Evolutionary conservation across 768 basidiomycete genomes (phyloP).

Genomic region (Cyclocybe aegerita): DNA sequence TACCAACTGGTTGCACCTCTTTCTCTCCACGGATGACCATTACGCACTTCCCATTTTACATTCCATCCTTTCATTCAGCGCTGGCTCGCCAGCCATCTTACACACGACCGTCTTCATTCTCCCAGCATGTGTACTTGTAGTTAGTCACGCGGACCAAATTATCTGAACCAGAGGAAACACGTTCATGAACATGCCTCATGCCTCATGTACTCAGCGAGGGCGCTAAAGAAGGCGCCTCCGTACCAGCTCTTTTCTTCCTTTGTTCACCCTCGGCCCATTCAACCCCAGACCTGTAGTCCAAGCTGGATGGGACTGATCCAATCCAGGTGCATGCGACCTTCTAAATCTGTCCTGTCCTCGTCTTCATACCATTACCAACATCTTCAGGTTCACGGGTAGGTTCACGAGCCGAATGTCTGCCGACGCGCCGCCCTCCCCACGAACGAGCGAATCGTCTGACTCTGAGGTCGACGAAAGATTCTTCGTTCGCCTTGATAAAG

Average conservation of each 20-base stretch:
- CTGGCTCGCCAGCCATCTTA: background rate
- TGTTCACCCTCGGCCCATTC: no score
- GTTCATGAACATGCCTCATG: no score
- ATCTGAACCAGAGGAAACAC: no score
- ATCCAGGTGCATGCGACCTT: background rate
- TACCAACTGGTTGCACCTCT: no score
- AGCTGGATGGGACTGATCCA: conserved; percentile 1
- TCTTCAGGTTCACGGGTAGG: no score
- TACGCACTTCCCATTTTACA: background rate
- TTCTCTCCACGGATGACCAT: background rate
- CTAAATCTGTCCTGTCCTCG: background rate
- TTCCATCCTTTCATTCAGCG: background rate
- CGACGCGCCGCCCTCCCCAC: conserved; percentile 7
- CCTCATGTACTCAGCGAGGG: no score
- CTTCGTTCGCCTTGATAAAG: conserved; percentile 26
- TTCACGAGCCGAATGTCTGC: conserved; percentile 10
- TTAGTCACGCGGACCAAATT: background rate
- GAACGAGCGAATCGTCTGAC: conserved; percentile 9
- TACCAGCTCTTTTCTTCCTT: no score
- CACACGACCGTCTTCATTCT: background rate
- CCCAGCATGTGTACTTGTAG: background rate
- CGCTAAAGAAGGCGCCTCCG: no score
- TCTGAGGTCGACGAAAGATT: conserved; percentile 12
- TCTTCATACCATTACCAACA: background rate
- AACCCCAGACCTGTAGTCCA: no score